phyloP scores from a whole-genome alignment of 1,284 basidiomycete genomes.

The Amylostereum chailletii region DNA sequence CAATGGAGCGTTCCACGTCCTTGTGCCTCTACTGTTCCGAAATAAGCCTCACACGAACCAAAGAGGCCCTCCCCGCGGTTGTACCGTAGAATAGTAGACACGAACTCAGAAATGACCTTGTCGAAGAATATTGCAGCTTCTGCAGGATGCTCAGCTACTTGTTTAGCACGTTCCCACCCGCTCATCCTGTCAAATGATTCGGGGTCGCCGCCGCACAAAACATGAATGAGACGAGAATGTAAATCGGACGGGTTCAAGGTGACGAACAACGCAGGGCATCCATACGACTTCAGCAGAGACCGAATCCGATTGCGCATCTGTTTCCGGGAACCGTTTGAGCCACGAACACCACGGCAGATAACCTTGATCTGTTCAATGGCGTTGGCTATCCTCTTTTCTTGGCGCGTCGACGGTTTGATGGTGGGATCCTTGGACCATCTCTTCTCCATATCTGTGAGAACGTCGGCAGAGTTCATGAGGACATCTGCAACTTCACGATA shows the following conservation, averaged over 20 bases:
- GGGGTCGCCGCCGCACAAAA: neutral
- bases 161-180: neutral
- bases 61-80: slow-evolving; percentile 7
- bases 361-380: neutral
- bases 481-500: neutral
- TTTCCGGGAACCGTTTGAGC: neutral
- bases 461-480: neutral
- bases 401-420: neutral
- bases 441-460: neutral
- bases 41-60: slow-evolving; percentile 19
- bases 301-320: slow-evolving; percentile 6
- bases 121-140: slow-evolving; percentile 15
- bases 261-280: neutral
- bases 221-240: neutral
- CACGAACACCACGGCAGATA: neutral
- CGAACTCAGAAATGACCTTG: slow-evolving; percentile 12
- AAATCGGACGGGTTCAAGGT: neutral
- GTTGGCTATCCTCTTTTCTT: neutral
- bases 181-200: neutral
- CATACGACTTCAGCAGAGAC: slow-evolving; percentile 3
- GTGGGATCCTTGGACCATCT: neutral
- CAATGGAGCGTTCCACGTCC: slow-evolving; percentile 17
- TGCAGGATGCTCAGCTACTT: slow-evolving; percentile 9
- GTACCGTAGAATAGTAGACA: slow-evolving; percentile 10
- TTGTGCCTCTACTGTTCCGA: slow-evolving; percentile 20